These are phyloP conservation scores for Agaricus sinodeliciosus DNA, from an alignment of 768 basidiomycete genomes.

Conservation along the genomic window DNA sequence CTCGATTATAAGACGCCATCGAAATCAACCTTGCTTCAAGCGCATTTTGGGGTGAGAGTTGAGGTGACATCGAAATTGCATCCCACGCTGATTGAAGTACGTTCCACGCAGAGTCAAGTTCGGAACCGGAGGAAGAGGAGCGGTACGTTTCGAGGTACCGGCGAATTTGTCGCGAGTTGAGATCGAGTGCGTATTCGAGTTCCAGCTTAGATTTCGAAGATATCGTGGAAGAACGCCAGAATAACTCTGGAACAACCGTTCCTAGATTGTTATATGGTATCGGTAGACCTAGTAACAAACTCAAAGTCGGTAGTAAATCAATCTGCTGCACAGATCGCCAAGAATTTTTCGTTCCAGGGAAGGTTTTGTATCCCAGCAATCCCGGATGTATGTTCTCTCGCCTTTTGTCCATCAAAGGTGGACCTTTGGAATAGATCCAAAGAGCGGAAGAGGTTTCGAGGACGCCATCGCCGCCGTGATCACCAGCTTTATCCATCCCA, in stretches of 20 bases:
- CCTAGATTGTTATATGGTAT: slow-evolving; percentile 97
- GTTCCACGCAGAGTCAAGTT: slow-evolving; percentile 63
- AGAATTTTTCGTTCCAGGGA: slow-evolving; percentile 48
- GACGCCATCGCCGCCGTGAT: slow-evolving; percentile 86
- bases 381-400: slow-evolving; percentile 33
- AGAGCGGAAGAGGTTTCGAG: slow-evolving; percentile 81
- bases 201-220: slow-evolving; percentile 15
- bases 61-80: slow-evolving; percentile 35
- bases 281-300: slow-evolving; percentile 85
- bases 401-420: slow-evolving; percentile 32
- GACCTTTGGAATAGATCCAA: slow-evolving; percentile 89
- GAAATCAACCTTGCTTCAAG: slow-evolving; percentile 30
- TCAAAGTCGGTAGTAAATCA: slow-evolving; percentile 83
- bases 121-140: slow-evolving; percentile 57
- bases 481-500: slow-evolving; percentile 92
- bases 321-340: slow-evolving; percentile 84
- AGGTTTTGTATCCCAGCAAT: slow-evolving; percentile 48
- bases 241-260: slow-evolving; percentile 84
- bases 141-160: slow-evolving; percentile 76
- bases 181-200: slow-evolving; percentile 54
- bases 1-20: slow-evolving; percentile 47
- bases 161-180: slow-evolving; percentile 73
- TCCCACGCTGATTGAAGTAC: slow-evolving; percentile 14
- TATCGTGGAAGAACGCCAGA: slow-evolving; percentile 37
- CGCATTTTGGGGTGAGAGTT: slow-evolving; percentile 16